Evolutionary conservation across 768 basidiomycete species (phyloP).

Genomic region (Phylloporus sp.): DNA sequence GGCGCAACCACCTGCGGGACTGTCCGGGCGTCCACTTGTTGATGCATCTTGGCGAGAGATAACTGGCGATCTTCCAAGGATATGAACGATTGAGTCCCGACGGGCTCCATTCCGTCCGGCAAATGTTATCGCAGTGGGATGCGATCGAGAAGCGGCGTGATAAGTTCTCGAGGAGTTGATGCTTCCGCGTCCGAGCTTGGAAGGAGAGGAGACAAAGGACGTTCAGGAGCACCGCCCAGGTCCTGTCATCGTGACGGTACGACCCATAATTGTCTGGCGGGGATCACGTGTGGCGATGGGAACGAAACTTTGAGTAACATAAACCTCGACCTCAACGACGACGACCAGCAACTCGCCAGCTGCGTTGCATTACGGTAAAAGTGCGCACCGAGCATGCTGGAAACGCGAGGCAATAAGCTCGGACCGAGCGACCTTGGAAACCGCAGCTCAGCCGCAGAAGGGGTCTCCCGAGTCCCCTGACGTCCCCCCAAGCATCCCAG

Average conservation of each 20-base stretch:
- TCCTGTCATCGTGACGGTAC: not conserved
- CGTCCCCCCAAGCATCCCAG: constrained; percentile 19
- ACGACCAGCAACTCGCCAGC: too few species aligned
- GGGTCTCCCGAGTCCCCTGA: constrained; percentile 10
- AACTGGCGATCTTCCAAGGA: not conserved
- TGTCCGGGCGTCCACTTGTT: constrained; percentile 3
- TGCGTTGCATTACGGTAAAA: too few species aligned
- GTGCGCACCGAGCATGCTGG: constrained; percentile 19
- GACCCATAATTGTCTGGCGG: not conserved
- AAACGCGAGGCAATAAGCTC: constrained; percentile 27
- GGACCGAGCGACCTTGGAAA: constrained; percentile 14
- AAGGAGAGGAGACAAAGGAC: not conserved
- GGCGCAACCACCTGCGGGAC: not conserved
- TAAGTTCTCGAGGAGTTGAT: not conserved
- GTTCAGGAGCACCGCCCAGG: constrained; percentile 1
- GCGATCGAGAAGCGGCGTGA: not conserved
- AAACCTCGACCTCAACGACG: too few species aligned
- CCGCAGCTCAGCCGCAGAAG: constrained; percentile 6
- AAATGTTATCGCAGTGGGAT: not conserved
- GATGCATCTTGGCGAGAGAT: not conserved
- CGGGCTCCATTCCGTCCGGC: not conserved
- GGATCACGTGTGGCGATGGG: not conserved
- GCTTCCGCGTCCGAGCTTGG: not conserved
- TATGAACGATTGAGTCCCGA: not conserved
- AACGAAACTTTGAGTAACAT: not conserved